Evolutionary conservation across 2,329 filamentous ascomycete species (phyloP), one percentile per base, ranked within the genome.

Genomic region (Aspergillus viridinutans): DNA sequence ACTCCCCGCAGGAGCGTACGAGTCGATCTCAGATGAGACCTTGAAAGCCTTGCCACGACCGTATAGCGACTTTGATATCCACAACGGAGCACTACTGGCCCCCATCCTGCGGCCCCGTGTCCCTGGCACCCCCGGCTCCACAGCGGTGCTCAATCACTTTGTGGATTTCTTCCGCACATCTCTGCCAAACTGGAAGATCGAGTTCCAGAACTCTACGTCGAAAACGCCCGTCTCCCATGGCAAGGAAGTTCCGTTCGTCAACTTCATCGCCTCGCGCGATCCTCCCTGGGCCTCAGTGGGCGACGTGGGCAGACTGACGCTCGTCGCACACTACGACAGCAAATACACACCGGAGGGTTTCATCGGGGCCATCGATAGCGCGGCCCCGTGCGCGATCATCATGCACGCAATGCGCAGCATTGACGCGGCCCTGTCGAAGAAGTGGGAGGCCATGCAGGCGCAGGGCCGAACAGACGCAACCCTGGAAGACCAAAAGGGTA

Each of bases 301-400:
- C 1, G 87, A 97, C 64, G 86, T 94, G 2, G 87, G 88, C 45
- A 80, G 92, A 50, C 77, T 97, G 69, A 93, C 91, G 14, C 81
- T 99, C 54, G 94, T 93, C 6, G 94, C 94, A 43, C 94, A 99
- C 72, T 97, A 96, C 72, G 94, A 99, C 68, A 92, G 87, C 70
- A 89, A 96, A 75, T 81, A 89, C 57, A 80, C 80, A 26, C 93
- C 92, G 0, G 78, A 86, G 59, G 93, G 92, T 0, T 99, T 99
- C 72, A 89, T 99, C 57, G 94, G 94, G 0, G 94, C 93, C 0
- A 95, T 86, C 14, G 94, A 99, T 70, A 96, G 91, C 66, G 94
- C 94, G 1, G 94, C 90, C 20, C 92, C 94, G 9, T 97, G 93
- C 73, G 94, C 94, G 0, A 92, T 97, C 82, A 81, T 99, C 57